These are phyloP conservation scores for Calonectria naviculata DNA, from an alignment of 2,329 filamentous ascomycete species.

Conservation along the genomic window DNA sequence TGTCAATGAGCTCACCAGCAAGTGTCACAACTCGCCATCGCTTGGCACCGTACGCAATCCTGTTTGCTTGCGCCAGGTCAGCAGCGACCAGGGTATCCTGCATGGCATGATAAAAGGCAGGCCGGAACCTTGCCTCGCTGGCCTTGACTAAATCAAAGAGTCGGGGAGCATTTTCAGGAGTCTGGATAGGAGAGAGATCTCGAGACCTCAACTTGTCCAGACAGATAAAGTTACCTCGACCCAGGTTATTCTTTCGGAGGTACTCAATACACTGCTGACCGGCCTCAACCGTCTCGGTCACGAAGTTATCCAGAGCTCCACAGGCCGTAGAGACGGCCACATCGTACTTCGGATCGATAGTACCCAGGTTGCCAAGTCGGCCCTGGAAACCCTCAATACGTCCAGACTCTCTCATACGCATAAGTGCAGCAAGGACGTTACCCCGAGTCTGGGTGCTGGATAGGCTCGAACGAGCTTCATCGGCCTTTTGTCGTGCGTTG, in stretches of 20 bases:
- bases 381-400: slow-evolving; percentile 98
- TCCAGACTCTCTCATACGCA: slow-evolving; percentile 95
- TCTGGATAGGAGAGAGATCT: slow-evolving; percentile 83
- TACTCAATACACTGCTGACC: slow-evolving; percentile 99
- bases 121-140: slow-evolving; percentile 86
- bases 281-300: slow-evolving; percentile 94
- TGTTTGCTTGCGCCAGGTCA: slow-evolving; percentile 94
- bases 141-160: slow-evolving; percentile 93
- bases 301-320: slow-evolving; percentile 91
- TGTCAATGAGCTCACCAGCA: slow-evolving; percentile 95
- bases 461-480: slow-evolving; percentile 92
- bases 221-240: slow-evolving; percentile 96
- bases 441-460: slow-evolving; percentile 92
- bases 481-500: slow-evolving; percentile 90
- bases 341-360: slow-evolving; percentile 94
- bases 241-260: slow-evolving; percentile 95
- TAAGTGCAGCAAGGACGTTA: slow-evolving; percentile 89
- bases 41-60: slow-evolving; percentile 93
- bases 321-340: slow-evolving; percentile 99
- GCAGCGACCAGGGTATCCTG: slow-evolving; percentile 95
- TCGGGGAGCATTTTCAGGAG: slow-evolving; percentile 90
- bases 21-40: slow-evolving; percentile 97
- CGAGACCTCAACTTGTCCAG: slow-evolving; percentile 86
- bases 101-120: slow-evolving; percentile 95
- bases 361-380: slow-evolving; percentile 90